These are phyloP conservation scores for Annulohypoxylon maeteangense DNA, from an alignment of 495 filamentous ascomycete species.

Conservation along the genomic window DNA sequence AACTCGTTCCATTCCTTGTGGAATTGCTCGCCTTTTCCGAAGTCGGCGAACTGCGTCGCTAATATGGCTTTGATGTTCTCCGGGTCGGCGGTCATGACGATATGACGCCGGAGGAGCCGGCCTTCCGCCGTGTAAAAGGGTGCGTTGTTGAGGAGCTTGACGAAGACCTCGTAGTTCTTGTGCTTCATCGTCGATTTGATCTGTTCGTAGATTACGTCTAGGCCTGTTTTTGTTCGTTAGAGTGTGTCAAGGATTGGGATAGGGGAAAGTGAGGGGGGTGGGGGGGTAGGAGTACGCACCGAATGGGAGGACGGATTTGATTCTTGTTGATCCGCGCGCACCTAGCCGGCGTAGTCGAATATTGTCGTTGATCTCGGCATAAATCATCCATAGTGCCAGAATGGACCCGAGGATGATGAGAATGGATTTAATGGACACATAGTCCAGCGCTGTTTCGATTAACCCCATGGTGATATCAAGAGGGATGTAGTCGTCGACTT, in stretches of 20 bases:
- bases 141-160: slow-evolving; percentile 55
- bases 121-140: slow-evolving; percentile 68
- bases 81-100: slow-evolving; percentile 76
- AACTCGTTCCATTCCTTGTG: slow-evolving; percentile 77
- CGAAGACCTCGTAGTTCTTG: slow-evolving; percentile 70
- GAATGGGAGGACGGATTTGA: slow-evolving; percentile 38
- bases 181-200: slow-evolving; percentile 62
- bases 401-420: slow-evolving; percentile 41
- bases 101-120: slow-evolving; percentile 63
- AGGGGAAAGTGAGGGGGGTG: neutral
- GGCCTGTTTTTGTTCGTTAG: slow-evolving; percentile 55
- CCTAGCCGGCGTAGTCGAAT: slow-evolving; percentile 58
- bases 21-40: slow-evolving; percentile 76
- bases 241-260: slow-evolving; percentile 21
- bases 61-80: slow-evolving; percentile 90
- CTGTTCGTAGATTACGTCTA: slow-evolving; percentile 68
- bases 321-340: slow-evolving; percentile 37
- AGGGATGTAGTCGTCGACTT: neutral
- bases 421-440: slow-evolving; percentile 50
- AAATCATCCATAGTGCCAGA: slow-evolving; percentile 45
- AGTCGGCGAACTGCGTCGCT: slow-evolving; percentile 78
- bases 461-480: slow-evolving; percentile 54
- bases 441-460: slow-evolving; percentile 49
- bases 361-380: slow-evolving; percentile 48
- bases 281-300: slow-evolving; percentile 31